A percentile compares a stretch with the other conserved stretches of the same genome.
These are phyloP conservation scores for Capsicum pubescens DNA, from an alignment of 257 asterid genomes.

Conservation along the genomic window DNA sequence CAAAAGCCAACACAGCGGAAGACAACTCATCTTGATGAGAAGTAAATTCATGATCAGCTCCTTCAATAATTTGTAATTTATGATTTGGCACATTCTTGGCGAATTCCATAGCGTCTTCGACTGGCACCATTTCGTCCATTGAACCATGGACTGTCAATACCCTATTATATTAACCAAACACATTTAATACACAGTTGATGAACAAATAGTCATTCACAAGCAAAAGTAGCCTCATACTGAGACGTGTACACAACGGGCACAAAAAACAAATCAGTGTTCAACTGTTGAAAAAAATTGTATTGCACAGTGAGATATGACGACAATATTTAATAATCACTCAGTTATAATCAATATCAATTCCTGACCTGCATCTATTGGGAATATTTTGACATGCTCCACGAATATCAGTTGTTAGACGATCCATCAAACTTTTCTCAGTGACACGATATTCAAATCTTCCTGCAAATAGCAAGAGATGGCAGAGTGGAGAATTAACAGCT, in stretches of 20 bases:
- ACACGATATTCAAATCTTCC: slow-evolving; percentile 76
- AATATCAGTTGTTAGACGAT: slow-evolving; percentile 74
- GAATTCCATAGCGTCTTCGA: slow-evolving; percentile 73
- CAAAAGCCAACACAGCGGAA: slow-evolving; percentile 61
- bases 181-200: neutral
- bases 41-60: slow-evolving; percentile 90
- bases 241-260: neutral
- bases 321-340: neutral
- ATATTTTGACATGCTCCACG: slow-evolving; percentile 62
- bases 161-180: slow-evolving; percentile 44
- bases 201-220: neutral
- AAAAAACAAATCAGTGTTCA: neutral
- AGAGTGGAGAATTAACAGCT: neutral
- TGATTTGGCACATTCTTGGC: slow-evolving; percentile 57
- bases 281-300: neutral
- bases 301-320: slow-evolving; percentile 7
- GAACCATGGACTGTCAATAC: slow-evolving; percentile 80
- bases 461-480: slow-evolving; percentile 34
- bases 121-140: slow-evolving; percentile 70
- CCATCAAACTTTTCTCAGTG: slow-evolving; percentile 70
- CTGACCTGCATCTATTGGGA: slow-evolving; percentile 68
- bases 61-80: slow-evolving; percentile 59
- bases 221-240: neutral
- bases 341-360: neutral
- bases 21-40: slow-evolving; percentile 56